Evolutionary conservation across 352 stramenopile genomes (phyloP), one percentile per base, ranked within the genome.

Genomic region (Pseudoperonospora humuli): DNA sequence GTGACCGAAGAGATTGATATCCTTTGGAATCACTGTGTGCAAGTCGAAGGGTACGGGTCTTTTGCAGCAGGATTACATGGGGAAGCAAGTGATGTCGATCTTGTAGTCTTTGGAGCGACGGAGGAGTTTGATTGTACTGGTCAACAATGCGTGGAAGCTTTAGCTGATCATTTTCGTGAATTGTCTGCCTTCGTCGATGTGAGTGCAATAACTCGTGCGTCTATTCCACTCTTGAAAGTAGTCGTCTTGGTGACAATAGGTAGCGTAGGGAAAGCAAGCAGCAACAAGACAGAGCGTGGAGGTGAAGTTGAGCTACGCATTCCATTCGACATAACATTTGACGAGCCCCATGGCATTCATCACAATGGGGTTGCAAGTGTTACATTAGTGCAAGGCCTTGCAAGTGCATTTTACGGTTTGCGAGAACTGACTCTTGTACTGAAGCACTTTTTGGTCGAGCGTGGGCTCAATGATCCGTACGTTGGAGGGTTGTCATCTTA

Each of bases 401-500:
- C 64, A 5, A 54, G 55, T 5, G 66, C 75, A 13, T 88, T 95
- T 13, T 86, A 86, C 31, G 82, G 81, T 0, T 47, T 96, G 17
- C 64, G 74, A 0, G 83, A 94, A 38, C 42, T 96, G 11, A 84
- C 79, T 0, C 62, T 96, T 18, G 81, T 96, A 7, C 57, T 96
- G 15, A 96, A 96, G 57, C 70, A 92, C 39, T 94, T 96, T 40
- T 53, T 96, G 6, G 81, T 75, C n/a, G 82, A 86, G 25, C 72
- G 86, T 19, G 70, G 73, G 4, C 47, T 95, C 7, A 96, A 96
- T 42, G 85, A 96, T 41, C 83, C 86, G 7, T 96, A 92, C 45
- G 61, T 88, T 13, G 87, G 87, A n/a, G 87, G 87, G 0, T 60
- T 96, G 3, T 95, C 83, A 2, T 95, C 80, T 2, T 96, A 96